Evolutionary conservation across 352 stramenopile genomes (phyloP), one percentile per base, ranked within the genome.

Genomic region (Phytophthora syringae): DNA sequence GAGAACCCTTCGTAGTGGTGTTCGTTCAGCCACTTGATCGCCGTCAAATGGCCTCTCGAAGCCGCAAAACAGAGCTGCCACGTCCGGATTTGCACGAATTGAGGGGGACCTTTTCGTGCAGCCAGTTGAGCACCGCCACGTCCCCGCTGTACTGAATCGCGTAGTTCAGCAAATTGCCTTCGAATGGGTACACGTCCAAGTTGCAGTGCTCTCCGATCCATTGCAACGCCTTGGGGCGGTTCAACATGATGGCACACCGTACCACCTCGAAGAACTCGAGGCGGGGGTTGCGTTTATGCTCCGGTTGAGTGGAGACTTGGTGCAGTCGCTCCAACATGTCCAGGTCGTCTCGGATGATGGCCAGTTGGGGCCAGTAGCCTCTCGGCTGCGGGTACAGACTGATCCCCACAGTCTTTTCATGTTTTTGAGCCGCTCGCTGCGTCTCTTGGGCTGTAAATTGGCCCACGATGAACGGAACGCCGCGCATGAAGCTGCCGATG

Each of bases 231-330:
- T 66, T 18, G 7, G 71, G 42, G 12, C 51, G 50, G 21, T 72
- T 51, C 13, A 77, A 68, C 64, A 77, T 67, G 50, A 77, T 59
- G 16, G 69, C 64, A 42, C 69, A 77, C 39, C 69, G 69, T 15
- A 77, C 53, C 10, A 74, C 69, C 37, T 77, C 69, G 59, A 72
- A 48, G 42, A 77, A 77, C 42, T 77, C 54, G 16, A 77, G 64
- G 5, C 55, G 48, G 9, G 64, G 47, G 51, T 77, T 70, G 25
- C 27, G 22, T 2, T 9, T 16, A n/a, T 74, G 50, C 27, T 74
- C 59, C 3, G n/a, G 13, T 39, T 49, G 49, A 22, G 36, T 34
- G 3, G 55, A 77, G 5, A 74, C 60, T 27, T 25, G 16, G 4
- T 51, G 24, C 18, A 77, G 21, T 1, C 58, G 39, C 18, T 51